Base-by-base conservation (phyloP, 2,329 filamentous ascomycete genomes). In the Penicillium sp. region DNA sequence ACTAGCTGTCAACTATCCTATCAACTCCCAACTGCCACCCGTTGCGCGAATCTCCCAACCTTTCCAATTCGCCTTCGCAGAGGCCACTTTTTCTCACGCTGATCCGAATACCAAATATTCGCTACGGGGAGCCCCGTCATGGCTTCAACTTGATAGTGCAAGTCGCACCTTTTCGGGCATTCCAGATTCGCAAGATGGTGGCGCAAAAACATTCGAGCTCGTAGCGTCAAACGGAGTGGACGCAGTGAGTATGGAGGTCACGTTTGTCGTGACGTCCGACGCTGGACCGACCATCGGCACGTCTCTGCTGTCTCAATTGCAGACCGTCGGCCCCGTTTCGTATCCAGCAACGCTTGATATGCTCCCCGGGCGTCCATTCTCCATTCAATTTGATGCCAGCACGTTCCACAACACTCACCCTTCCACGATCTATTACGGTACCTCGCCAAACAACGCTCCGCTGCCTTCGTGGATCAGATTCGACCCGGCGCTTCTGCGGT, bases 391-490 rank as follows among this genome's bases (percentile, higher is more conserved):
- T 60, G 85, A 86, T 8, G 68, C 76, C 12, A 69, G 80, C 13
- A 88, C 85, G 0, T 95, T 95, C 64, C 72, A 73, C n/a, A 69
- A 77, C 37, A 68, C 71, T 0, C 70, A 74, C 3, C 67, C 69
- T 12, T 75, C 83, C 43, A 81, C 82, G 25, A 71, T 72, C 49
- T 95, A 90, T 66, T 91, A 93, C 63, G 87, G 88, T 7, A 82
- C 85, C 3, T 85, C 87, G 4, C 76, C 75, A 4, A 80, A 91
- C 60, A 86, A 87, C 60, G 87, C 86, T n/a, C 89, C 90, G 33
- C 72, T 95, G 33, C 90, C 90, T 18, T 84, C 88, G 0, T 95
- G 90, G 90, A 73, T 95, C 39, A 72, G 72, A n/a, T 95, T 95
- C 60, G 79, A 93, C 56, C 63, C 78, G 1, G 64, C 64, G 2